A percentile compares a stretch with the other conserved stretches of the same genome.
Conservation (phyloP, 2,329 filamentous ascomycete species). For the Thelonectria rubi region DNA sequence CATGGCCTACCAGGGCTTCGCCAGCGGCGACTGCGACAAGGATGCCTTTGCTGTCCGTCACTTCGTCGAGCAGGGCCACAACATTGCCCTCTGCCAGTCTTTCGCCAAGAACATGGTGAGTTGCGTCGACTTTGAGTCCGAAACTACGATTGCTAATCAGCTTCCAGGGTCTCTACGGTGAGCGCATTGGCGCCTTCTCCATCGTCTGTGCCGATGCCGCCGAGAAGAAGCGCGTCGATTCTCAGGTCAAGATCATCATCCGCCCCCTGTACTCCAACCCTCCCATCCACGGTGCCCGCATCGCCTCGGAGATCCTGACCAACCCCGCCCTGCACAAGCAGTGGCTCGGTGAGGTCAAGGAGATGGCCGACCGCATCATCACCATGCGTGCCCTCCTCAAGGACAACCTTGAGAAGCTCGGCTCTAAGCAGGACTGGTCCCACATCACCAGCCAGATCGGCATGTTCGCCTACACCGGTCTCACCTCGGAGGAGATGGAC, state of each 20-base stretch:
- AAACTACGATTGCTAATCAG: constrained; percentile 19
- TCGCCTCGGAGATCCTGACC: constrained; percentile 92
- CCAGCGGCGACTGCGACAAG: constrained; percentile 88
- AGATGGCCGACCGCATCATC: constrained; percentile 99
- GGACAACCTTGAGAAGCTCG: constrained; percentile 92
- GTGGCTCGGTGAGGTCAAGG: constrained; percentile 97
- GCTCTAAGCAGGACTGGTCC: constrained; percentile 97
- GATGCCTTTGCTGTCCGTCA: constrained; percentile 94
- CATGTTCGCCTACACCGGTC: constrained; percentile 99
- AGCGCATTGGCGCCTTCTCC: constrained; percentile 97
- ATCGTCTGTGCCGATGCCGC: constrained; percentile 84
- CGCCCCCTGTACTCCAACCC: constrained; percentile 98
- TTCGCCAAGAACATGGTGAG: constrained; percentile 99
- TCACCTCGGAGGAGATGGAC: constrained; percentile 92
- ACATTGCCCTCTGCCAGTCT: constrained; percentile 87
- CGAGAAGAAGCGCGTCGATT: constrained; percentile 95
- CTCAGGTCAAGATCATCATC: constrained; percentile 97
- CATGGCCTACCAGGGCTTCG: constrained; percentile 99
- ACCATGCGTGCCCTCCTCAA: constrained; percentile 95
- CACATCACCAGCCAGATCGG: constrained; percentile 99
- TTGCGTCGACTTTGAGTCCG: constrained; percentile 1
- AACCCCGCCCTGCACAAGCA: constrained; percentile 85
- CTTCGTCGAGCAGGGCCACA: constrained; percentile 92
- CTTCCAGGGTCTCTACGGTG: constrained; percentile 88
- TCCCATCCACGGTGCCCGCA: constrained; percentile 93